Evolutionary conservation across 2,329 filamentous ascomycete species (phyloP).

Genomic region (Clarireedia monteithiana): DNA sequence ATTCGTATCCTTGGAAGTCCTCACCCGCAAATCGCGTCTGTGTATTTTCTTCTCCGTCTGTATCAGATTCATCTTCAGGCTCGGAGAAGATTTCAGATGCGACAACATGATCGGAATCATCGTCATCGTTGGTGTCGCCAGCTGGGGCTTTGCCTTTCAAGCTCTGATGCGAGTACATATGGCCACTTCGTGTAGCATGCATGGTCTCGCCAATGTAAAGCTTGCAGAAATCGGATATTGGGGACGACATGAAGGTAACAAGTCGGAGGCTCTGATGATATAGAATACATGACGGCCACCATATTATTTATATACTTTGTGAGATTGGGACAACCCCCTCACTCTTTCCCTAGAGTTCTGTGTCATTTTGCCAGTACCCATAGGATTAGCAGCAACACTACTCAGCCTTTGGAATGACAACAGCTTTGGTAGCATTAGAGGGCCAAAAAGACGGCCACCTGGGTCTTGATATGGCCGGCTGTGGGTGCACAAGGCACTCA

Average conservation of each 20-base stretch:
- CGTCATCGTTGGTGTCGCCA: conserved; percentile 7
- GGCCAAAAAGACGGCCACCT: conserved; percentile 14
- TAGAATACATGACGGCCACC: conserved; percentile 17
- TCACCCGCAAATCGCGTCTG: neutral
- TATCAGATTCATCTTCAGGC: conserved; percentile 1
- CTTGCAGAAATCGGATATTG: conserved; percentile 25
- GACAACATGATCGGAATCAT: conserved; percentile 8
- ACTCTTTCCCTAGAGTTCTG: conserved; percentile 18
- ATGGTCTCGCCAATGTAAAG: conserved; percentile 24
- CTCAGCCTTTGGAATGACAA: conserved; percentile 21
- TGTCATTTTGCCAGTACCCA: conserved; percentile 16
- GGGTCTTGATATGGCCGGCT: conserved; percentile 19
- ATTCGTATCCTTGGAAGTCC: conserved; percentile 1
- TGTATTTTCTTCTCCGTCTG: neutral
- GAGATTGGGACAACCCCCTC: conserved; percentile 8
- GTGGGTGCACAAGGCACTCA: conserved; percentile 10
- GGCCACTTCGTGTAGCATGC: conserved; percentile 18
- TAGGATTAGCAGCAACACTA: conserved; percentile 15
- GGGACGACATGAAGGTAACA: conserved; percentile 25
- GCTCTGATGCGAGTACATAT: conserved; percentile 6
- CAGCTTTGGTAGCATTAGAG: conserved; percentile 10
- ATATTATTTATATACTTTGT: conserved; percentile 20
- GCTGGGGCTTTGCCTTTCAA: conserved; percentile 18
- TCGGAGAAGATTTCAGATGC: neutral
- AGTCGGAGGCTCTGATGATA: conserved; percentile 7